These are phyloP conservation scores for Allantophomopsis lycopodina DNA, from an alignment of 2,329 filamentous ascomycete genomes.

Conservation along the genomic window DNA sequence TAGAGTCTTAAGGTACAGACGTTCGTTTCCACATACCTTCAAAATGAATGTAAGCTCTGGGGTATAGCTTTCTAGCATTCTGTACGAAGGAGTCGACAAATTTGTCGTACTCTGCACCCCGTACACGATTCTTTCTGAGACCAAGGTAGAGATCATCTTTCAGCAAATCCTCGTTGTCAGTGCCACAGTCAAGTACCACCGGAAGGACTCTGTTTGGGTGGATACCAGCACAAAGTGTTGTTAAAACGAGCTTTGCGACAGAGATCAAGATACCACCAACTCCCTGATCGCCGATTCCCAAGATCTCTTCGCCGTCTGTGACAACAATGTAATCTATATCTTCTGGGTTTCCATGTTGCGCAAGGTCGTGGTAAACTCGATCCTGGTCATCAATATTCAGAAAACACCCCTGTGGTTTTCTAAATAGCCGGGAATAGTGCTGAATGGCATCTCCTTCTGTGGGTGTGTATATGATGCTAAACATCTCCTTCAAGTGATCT, in stretches of 20 bases:
- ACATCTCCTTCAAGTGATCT: constrained; percentile 76
- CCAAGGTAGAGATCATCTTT: constrained; percentile 72
- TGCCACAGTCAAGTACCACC: constrained; percentile 77
- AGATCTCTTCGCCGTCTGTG: constrained; percentile 57
- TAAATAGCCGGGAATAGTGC: constrained; percentile 67
- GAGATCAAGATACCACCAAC: constrained; percentile 76
- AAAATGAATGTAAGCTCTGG: constrained; percentile 75
- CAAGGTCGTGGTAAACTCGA: constrained; percentile 49
- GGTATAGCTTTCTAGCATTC: constrained; percentile 54
- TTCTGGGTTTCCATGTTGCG: constrained; percentile 53
- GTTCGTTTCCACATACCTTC: constrained; percentile 50
- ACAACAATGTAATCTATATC: constrained; percentile 85
- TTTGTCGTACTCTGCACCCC: constrained; percentile 60
- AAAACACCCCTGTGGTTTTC: constrained; percentile 69
- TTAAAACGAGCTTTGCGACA: constrained; percentile 69
- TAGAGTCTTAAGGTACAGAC: no score
- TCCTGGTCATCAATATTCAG: constrained; percentile 59
- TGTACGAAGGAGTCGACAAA: constrained; percentile 66
- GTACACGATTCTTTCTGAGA: constrained; percentile 47
- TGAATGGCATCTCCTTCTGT: constrained; percentile 83
- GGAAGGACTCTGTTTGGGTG: constrained; percentile 67
- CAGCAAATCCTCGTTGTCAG: constrained; percentile 63
- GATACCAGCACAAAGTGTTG: constrained; percentile 76
- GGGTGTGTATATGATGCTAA: constrained; percentile 80
- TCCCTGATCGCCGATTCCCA: constrained; percentile 83